Evolutionary conservation across 352 stramenopile species (phyloP), one percentile per base, ranked within the genome.

Genomic region (Thalassiosira livingstoniorum): DNA sequence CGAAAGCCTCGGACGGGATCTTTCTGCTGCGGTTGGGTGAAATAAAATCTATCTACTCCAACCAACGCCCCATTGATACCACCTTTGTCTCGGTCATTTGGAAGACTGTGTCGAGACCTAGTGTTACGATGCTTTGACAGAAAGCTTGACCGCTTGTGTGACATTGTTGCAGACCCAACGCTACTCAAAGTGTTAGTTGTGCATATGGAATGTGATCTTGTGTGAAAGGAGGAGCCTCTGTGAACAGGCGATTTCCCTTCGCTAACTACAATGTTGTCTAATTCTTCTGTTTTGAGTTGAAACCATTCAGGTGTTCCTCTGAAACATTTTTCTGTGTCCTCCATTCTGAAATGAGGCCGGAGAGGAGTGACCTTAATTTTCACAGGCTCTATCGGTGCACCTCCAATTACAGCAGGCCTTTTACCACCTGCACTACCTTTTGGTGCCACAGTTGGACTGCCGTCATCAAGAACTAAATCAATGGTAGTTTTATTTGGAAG

Each of bases 281-380:
- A 75, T 39, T 86, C 54, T 54, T 89, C 77, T 32, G 75, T 65
- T 78, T 81, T 89, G 27, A 89, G 31, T 65, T 89, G 78, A 74
- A 89, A 89, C 82, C 82, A 89, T 75, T 89, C 82, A 58, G 82
- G 82, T 5, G 82, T 67, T 31, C 72, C 91, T 68, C 91, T 77
- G 61, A 93, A 90, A 68, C 78, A 80, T 66, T 82, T 85, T 70
- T 90, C 84, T 45, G 62, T 84, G 31, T 82, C 81, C 75, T 86
- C 71, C 45, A 87, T 89, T 31, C 83, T 87, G 32, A 92, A 82
- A 1, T 94, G 45, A 5, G 87, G 88, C 61, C 90, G 81, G 4
- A 95, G 79, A 31, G 91, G 91, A 66, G 91, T 95, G 29, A 94
- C 87, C 62, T 94, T 94, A 10, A 95, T 91, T 64, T 88, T 88